Evolutionary conservation across 768 basidiomycete genomes (phyloP), one percentile per base, ranked within the genome.

Genomic region (Tylopilus vinaceipallidus): DNA sequence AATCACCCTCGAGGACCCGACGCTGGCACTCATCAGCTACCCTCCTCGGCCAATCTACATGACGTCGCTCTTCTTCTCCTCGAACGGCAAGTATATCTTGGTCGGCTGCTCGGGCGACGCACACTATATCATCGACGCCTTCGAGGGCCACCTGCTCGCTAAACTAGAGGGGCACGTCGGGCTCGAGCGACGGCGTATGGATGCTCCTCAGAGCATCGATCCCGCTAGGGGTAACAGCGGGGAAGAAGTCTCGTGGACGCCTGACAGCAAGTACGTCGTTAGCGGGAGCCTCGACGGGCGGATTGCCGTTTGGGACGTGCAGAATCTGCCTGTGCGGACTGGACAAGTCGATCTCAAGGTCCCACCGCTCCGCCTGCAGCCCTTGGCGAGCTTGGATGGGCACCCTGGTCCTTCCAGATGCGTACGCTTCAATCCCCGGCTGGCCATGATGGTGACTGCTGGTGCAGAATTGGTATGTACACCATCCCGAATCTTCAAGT

Each of bases 51-150:
- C 83, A 30, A 93, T 94, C 49, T 84, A 83, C 60, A 93, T 95
- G 78, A 98, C 97, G 3, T 93, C 91, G 11, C 75, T 97, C 58
- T 72, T 84, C 2, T 98, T 98, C 72, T 95, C 92, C 12, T 82
- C 88, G 29, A 88, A 95, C 61, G 93, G 92, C 38, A 90, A 91
- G 63, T 91, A 86, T 59, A 73, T 99, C 23, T 79, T 99, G 22
- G 84, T 95, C 16, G 95, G 97, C 32, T 98, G 97, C 57, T 90
- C 93, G 3, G 89, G 89, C 7, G 83, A 89, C 61, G 88, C 87
- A 3, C 97, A 99, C 69, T 98, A 98, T 62, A 77, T 99, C 46
- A 59, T 98, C 53, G 97, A 99, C 63, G 84, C 92, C 1, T 98
- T 88, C 65, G 86, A 91, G 47, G 91, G 95, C 0, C 76, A 80